A percentile compares a stretch with the other conserved stretches of the same genome.
Evolutionary conservation across 257 asterid genomes (phyloP).

Genomic region (Rhazya stricta): DNA sequence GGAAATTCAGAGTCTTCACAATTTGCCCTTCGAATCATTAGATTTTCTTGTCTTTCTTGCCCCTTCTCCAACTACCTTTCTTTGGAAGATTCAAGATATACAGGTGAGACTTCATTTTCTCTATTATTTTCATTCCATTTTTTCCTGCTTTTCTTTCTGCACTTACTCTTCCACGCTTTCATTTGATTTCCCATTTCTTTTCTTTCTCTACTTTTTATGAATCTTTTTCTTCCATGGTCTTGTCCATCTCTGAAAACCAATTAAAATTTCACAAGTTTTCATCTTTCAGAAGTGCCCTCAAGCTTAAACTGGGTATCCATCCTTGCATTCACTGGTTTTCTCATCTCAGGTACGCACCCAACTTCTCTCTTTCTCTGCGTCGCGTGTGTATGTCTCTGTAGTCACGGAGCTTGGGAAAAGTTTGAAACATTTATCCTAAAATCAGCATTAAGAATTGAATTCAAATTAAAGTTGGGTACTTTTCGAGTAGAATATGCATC

Average conservation of each 20-base stretch:
- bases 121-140: background rate
- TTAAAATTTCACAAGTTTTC: no score
- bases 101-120: background rate
- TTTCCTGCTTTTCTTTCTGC: background rate
- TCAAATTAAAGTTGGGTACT: slow-evolving; percentile 3
- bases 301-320: background rate
- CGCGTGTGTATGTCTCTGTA: no score
- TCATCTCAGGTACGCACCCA: slow-evolving; percentile 16
- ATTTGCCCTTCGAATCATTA: slow-evolving; percentile 14
- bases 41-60: slow-evolving; percentile 24
- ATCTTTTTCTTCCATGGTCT: background rate
- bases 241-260: no score
- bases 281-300: background rate
- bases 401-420: background rate
- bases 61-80: background rate
- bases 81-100: slow-evolving; percentile 5
- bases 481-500: background rate
- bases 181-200: background rate
- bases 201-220: background rate
- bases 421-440: background rate
- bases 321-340: background rate
- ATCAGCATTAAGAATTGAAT: background rate
- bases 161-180: background rate
- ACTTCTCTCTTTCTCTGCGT: background rate
- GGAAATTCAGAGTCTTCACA: background rate